Evolutionary conservation across 768 basidiomycete genomes (phyloP).

Genomic region (Coprinopsis cinerea): DNA sequence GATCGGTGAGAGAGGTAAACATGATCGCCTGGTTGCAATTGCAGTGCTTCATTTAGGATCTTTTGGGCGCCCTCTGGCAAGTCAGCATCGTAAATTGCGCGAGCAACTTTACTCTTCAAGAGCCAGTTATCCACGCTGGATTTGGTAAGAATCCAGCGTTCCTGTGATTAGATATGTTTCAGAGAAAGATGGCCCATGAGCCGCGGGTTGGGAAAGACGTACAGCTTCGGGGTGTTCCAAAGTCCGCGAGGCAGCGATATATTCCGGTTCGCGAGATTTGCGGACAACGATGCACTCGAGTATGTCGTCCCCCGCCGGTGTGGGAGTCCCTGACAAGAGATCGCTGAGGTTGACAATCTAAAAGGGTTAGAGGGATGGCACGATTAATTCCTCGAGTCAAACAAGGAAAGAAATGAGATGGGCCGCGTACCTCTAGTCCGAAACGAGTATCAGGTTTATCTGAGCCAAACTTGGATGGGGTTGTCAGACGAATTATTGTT

Average conservation of each 20-base stretch:
- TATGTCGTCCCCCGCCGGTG: constrained; percentile 21
- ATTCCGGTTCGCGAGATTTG: constrained; percentile 31
- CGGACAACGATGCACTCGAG: constrained; percentile 45
- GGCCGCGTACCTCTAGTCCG: constrained; percentile 75
- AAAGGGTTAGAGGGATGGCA: constrained; percentile 12
- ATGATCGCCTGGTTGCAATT: constrained; percentile 44
- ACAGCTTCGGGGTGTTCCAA: constrained; percentile 20
- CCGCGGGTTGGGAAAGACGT: constrained; percentile 7
- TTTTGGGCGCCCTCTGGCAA: constrained; percentile 17
- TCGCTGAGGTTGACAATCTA: constrained; percentile 44
- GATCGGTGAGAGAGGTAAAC: constrained; percentile 53
- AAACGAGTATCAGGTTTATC: constrained; percentile 95
- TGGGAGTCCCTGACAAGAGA: constrained; percentile 28
- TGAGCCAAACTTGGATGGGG: constrained; percentile 67
- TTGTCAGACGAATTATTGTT: constrained; percentile 9
- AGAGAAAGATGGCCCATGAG: neutral
- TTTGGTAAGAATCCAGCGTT: constrained; percentile 43
- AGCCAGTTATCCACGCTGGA: constrained; percentile 45
- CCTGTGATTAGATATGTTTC: constrained; percentile 27
- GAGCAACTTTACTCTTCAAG: constrained; percentile 25
- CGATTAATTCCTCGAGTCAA: constrained; percentile 13
- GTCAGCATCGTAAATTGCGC: constrained; percentile 16
- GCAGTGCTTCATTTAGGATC: constrained; percentile 25
- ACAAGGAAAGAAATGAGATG: constrained; percentile 12
- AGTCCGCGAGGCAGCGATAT: constrained; percentile 35